These are phyloP conservation scores for Phyllosticta ampelicida DNA, from an alignment of 2,329 filamentous ascomycete genomes.

Conservation along the genomic window DNA sequence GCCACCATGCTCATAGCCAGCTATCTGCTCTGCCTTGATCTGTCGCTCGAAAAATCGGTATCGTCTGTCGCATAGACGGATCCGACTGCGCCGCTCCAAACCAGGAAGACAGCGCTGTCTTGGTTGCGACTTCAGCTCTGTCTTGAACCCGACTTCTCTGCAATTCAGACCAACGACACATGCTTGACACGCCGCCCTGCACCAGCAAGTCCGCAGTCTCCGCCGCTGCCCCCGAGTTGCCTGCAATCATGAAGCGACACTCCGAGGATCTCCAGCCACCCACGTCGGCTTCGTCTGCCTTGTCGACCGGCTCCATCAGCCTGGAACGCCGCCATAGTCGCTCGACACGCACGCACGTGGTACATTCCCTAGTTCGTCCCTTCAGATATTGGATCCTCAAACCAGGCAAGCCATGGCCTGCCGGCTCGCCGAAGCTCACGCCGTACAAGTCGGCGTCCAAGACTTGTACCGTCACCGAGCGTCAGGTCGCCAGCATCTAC, in stretches of 20 bases:
- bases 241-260: neutral
- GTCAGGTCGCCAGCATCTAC: constrained; percentile 32
- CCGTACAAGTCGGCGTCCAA: constrained; percentile 24
- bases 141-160: neutral
- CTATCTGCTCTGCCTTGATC: neutral
- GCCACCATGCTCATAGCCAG: neutral
- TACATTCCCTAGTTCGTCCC: constrained; percentile 29
- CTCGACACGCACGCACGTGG: constrained; percentile 28
- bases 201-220: neutral
- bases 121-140: neutral
- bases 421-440: constrained; percentile 31
- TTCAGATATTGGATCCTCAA: constrained; percentile 28
- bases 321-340: constrained; percentile 26
- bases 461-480: constrained; percentile 29
- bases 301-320: constrained; percentile 4
- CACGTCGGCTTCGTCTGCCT: neutral
- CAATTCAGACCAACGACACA: neutral
- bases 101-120: neutral
- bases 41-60: neutral
- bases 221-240: neutral
- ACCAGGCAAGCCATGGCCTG: constrained; percentile 20
- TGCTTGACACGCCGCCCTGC: neutral
- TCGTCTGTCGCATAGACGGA: neutral
- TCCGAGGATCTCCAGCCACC: neutral
- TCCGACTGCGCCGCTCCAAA: neutral